Evolutionary conservation across 257 asterid genomes (phyloP), one percentile per base, ranked within the genome.

Genomic region (Asclepias syriaca): DNA sequence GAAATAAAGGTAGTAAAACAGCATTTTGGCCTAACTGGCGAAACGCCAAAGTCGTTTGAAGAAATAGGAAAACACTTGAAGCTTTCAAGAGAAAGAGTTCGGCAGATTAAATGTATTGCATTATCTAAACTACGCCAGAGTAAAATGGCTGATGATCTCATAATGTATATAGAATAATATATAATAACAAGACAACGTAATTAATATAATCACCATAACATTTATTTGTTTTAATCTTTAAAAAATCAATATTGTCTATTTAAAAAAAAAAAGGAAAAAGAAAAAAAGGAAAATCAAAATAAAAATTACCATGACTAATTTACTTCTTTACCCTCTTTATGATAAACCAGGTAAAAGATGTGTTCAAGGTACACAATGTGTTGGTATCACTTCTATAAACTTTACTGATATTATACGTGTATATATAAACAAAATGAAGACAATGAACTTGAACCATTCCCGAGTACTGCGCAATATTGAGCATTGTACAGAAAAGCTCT

Each of bases 21-120:
- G 75, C 84, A 82, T 60, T 89, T 81, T 66, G 93, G 96, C 45
- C 75, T 89, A 65, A 76, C 80, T 45, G 90, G 91, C 2, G 83
- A 79, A 1, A 71, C 79, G 3, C 80, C 86, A 34, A 57, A 74
- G 74, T 84, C 96, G 14, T 87, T 85, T 45, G 91, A 89, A 82
- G 96, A 89, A 77, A 84, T 83, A 27, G 96, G 90, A 63, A 81
- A 74, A 69, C 27, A 69, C 22, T 32, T 87, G 45, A 75, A 83
- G 67, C 86, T 89, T 24, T 89, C 93, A 50, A 83, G 96, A 81
- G 96, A 87, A 81, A 85, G 93, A 78, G 84, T 89, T 65, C 78
- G 96, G 80, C 93, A 89, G 83, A 83, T 89, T 29, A 87, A 76
- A 50, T 67, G 78, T 69, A 75, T 60, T 68, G 96, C 93, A 73